A percentile compares a stretch with the other conserved stretches of the same genome.
Evolutionary conservation across 441 rosid genomes (phyloP).

Genomic region (Iberis amara): DNA sequence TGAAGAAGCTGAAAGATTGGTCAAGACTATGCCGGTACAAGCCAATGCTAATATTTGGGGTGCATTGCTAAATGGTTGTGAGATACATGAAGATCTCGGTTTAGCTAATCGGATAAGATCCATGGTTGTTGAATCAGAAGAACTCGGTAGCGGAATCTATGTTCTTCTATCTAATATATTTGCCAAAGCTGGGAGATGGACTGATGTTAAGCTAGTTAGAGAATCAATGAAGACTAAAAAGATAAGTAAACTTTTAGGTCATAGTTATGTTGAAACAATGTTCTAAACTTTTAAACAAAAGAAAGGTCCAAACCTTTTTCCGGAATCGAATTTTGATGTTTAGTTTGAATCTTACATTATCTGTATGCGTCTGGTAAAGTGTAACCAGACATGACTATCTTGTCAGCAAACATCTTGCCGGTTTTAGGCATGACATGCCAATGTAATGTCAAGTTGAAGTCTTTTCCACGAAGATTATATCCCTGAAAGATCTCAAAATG

Average conservation of each 20-base stretch:
- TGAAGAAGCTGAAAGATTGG: constrained; percentile 34
- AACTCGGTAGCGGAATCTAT: constrained; percentile 33
- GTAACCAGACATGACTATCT: constrained; percentile 76
- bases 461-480: constrained; percentile 78
- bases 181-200: constrained; percentile 37
- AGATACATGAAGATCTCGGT: constrained; percentile 29
- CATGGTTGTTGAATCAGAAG: constrained; percentile 22
- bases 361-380: too few relatives aligned
- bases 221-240: constrained; percentile 31
- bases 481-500: constrained; percentile 44
- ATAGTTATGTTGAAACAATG: constrained; percentile 29
- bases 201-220: constrained; percentile 29
- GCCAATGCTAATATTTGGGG: constrained; percentile 31
- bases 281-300: background rate
- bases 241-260: constrained; percentile 26
- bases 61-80: constrained; percentile 35
- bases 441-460: constrained; percentile 86
- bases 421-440: constrained; percentile 99
- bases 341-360: too few relatives aligned
- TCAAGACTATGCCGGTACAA: constrained; percentile 27
- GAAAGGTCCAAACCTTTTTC: too few relatives aligned
- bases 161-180: constrained; percentile 34
- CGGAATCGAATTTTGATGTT: too few relatives aligned
- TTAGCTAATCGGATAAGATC: constrained; percentile 28
- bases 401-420: constrained; percentile 85